These are phyloP conservation scores for Exophiala lecanii-corni DNA, from an alignment of 2,329 filamentous ascomycete genomes.

Conservation along the genomic window DNA sequence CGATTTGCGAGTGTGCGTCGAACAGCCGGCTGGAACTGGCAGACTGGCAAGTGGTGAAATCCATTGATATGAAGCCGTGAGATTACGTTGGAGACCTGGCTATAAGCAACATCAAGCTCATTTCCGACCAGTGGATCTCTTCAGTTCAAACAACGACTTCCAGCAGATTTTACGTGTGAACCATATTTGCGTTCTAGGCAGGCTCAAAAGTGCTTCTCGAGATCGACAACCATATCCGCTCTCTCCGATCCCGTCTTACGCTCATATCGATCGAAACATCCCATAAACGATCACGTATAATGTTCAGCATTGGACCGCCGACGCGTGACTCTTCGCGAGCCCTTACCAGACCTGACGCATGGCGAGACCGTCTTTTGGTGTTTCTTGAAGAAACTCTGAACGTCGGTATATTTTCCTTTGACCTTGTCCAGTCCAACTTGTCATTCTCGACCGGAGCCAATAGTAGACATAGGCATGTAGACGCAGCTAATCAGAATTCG, in stretches of 20 bases:
- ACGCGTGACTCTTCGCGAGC: slow-evolving; percentile 40
- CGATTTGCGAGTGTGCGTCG: slow-evolving; percentile 8
- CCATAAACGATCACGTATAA: slow-evolving; percentile 59
- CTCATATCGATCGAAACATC: slow-evolving; percentile 49
- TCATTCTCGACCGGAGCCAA: slow-evolving; percentile 29
- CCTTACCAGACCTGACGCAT: slow-evolving; percentile 40
- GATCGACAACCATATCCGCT: slow-evolving; percentile 41
- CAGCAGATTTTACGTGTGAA: slow-evolving; percentile 18
- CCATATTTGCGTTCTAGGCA: slow-evolving; percentile 21
- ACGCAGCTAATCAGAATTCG: slow-evolving; percentile 62
- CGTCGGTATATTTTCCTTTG: slow-evolving; percentile 41
- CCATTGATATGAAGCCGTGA: slow-evolving; percentile 16
- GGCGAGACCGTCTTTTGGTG: slow-evolving; percentile 40
- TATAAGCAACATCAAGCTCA: slow-evolving; percentile 24
- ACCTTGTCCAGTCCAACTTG: slow-evolving; percentile 33
- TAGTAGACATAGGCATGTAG: slow-evolving; percentile 30
- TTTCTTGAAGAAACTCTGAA: slow-evolving; percentile 41
- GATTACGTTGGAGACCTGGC: slow-evolving; percentile 21
- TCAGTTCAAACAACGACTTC: slow-evolving; percentile 13
- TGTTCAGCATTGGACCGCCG: slow-evolving; percentile 52
- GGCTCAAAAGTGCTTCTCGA: slow-evolving; percentile 7
- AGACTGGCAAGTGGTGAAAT: slow-evolving; percentile 20
- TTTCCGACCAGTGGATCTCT: slow-evolving; percentile 25
- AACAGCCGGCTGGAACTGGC: slow-evolving; percentile 22
- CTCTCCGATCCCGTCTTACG: slow-evolving; percentile 38